These are phyloP conservation scores for Paxillus ammoniavirescens DNA, from an alignment of 768 basidiomycete genomes.

Conservation along the genomic window DNA sequence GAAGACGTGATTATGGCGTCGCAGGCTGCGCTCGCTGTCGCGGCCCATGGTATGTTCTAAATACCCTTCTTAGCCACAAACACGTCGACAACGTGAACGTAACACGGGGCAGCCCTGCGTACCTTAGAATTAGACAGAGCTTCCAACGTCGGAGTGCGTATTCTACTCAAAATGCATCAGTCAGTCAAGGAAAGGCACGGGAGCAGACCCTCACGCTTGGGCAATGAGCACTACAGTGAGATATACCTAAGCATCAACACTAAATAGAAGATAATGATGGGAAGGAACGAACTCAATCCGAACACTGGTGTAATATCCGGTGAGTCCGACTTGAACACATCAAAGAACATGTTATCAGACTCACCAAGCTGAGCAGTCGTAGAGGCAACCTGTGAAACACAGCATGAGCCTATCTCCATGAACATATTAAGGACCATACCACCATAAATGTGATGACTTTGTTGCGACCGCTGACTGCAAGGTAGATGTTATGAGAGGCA, in stretches of 20 bases:
- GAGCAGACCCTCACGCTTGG: constrained; percentile 5
- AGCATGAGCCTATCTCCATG: neutral
- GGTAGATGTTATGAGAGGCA: neutral
- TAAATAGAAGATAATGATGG: no score
- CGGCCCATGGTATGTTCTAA: constrained; percentile 9
- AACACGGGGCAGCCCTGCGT: neutral
- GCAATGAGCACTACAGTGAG: neutral
- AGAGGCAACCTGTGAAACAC: constrained; percentile 1
- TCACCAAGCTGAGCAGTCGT: constrained; percentile 13
- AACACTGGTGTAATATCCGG: no score
- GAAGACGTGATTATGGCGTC: constrained; percentile 18
- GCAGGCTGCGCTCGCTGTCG: constrained; percentile 17
- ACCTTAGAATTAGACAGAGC: constrained; percentile 7
- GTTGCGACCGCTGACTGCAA: constrained; percentile 19
- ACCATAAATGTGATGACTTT: constrained; percentile 9
- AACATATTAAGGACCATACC: constrained; percentile 6
- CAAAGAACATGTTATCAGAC: neutral
- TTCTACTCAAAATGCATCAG: constrained; percentile 2
- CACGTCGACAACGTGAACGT: no score
- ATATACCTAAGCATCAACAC: no score
- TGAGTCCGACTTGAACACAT: neutral
- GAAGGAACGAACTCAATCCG: no score
- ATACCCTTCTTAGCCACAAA: neutral
- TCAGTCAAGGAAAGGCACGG: neutral
- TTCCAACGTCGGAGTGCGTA: constrained; percentile 6